Conservation (phyloP, 805 yeast genomes). For the Diddensiella caesifluorescens region DNA sequence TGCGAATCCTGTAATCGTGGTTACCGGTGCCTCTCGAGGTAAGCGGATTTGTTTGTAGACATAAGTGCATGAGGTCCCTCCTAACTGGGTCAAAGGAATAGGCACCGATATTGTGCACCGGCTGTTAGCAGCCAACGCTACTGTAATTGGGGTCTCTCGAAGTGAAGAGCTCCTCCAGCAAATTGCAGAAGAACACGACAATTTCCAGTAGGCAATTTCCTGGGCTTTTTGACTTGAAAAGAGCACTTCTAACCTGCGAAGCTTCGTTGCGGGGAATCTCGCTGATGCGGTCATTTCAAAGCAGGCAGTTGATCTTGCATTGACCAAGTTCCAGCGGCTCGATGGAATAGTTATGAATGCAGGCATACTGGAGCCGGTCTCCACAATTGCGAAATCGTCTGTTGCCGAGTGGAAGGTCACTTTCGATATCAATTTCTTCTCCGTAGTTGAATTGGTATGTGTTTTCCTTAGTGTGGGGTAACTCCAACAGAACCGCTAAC, state of each 20-base stretch:
- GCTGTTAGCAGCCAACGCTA: conserved; percentile 39
- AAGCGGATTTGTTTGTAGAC: neutral
- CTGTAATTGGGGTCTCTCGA: conserved; percentile 71
- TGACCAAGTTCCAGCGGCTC: conserved; percentile 43
- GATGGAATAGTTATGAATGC: conserved; percentile 62
- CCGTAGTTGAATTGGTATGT: conserved; percentile 57
- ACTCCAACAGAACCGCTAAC: conserved; percentile 30
- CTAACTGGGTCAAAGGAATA: conserved; percentile 47
- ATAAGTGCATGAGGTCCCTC: neutral
- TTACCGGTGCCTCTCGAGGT: conserved; percentile 37
- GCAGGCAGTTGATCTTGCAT: conserved; percentile 40
- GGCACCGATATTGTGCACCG: conserved; percentile 68
- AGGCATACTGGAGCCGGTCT: conserved; percentile 75
- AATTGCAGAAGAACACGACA: conserved; percentile 36
- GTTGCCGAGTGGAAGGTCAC: conserved; percentile 54
- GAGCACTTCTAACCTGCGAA: conserved; percentile 10
- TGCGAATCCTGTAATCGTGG: conserved; percentile 10
- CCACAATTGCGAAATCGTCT: conserved; percentile 46
- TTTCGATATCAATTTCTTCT: conserved; percentile 74
- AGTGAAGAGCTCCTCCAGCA: conserved; percentile 43
- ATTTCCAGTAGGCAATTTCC: conserved; percentile 16
- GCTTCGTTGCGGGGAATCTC: conserved; percentile 49
- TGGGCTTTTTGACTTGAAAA: neutral
- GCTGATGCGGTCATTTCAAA: conserved; percentile 35
- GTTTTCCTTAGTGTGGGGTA: too few relatives aligned